Evolutionary conservation across 345 rosid genomes (phyloP).

Genomic region (Citrus unshiu): DNA sequence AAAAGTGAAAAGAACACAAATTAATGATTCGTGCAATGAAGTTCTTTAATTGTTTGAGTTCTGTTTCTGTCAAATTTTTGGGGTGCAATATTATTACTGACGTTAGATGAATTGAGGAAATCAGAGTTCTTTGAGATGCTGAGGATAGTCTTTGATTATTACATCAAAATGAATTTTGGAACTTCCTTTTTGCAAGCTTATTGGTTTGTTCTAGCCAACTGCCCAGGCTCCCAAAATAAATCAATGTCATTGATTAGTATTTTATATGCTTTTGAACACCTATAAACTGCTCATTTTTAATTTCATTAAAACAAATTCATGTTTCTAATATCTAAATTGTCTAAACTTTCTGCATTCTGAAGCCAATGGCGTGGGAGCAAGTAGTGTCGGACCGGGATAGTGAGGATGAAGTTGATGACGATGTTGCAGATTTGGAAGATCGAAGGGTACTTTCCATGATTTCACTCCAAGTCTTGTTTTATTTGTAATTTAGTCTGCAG

Average conservation of each 20-base stretch:
- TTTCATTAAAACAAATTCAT: not conserved
- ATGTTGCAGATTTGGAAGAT: constrained; percentile 99
- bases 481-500: not conserved
- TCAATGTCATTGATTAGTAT: not conserved
- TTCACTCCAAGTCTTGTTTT: not conserved
- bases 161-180: not conserved
- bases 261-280: not conserved
- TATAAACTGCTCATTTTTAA: no score
- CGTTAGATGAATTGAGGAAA: not conserved
- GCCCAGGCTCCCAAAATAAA: not conserved
- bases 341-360: constrained; percentile 13
- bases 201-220: not conserved
- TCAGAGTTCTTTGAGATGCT: not conserved
- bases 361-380: constrained; percentile 97
- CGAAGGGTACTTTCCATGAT: constrained; percentile 61
- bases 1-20: no score
- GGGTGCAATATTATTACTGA: not conserved
- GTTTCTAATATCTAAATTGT: constrained; percentile 4
- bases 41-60: no score
- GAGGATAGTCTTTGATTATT: not conserved
- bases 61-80: not conserved
- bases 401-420: constrained; percentile 99
- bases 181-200: not conserved
- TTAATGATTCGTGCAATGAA: no score
- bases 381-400: constrained; percentile 93